Percentiles rank a stretch among this genome's conserved stretches.
These are phyloP conservation scores for Candida boidinii DNA, from an alignment of 805 yeast species.

Conservation along the genomic window DNA sequence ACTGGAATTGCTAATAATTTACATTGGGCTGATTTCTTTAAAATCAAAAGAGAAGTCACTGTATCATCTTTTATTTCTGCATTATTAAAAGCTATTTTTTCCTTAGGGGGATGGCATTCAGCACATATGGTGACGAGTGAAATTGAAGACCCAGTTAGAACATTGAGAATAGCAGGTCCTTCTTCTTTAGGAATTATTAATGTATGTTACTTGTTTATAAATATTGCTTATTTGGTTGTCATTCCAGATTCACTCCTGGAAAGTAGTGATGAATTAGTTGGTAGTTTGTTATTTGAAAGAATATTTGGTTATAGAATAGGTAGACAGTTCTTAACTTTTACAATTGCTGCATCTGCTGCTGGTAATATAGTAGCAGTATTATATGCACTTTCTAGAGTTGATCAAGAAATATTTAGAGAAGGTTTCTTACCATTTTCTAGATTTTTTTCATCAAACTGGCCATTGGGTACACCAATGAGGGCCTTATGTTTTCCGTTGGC, in stretches of 20 bases:
- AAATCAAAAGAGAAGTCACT: constrained; percentile 23
- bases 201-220: constrained; percentile 37
- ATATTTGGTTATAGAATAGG: constrained; percentile 44
- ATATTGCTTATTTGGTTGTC: constrained; percentile 41
- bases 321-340: constrained; percentile 34
- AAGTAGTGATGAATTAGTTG: constrained; percentile 39
- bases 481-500: constrained; percentile 34
- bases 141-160: constrained; percentile 41
- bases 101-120: constrained; percentile 47
- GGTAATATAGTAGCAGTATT: constrained; percentile 49
- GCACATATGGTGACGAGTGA: constrained; percentile 49
- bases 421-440: constrained; percentile 44
- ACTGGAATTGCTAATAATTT: constrained; percentile 38
- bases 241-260: constrained; percentile 39
- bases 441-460: constrained; percentile 46
- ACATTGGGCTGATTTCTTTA: constrained; percentile 20
- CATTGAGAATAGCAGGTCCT: constrained; percentile 48
- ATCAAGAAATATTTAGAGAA: constrained; percentile 49
- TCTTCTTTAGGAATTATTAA: constrained; percentile 33
- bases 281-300: constrained; percentile 42
- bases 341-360: constrained; percentile 46
- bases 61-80: constrained; percentile 39
- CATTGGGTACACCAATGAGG: constrained; percentile 43
- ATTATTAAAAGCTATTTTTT: constrained; percentile 41
- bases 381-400: constrained; percentile 43